Evolutionary conservation across 345 rosid genomes (phyloP), one percentile per base, ranked within the genome.

Genomic region (Nasturtium officinale): DNA sequence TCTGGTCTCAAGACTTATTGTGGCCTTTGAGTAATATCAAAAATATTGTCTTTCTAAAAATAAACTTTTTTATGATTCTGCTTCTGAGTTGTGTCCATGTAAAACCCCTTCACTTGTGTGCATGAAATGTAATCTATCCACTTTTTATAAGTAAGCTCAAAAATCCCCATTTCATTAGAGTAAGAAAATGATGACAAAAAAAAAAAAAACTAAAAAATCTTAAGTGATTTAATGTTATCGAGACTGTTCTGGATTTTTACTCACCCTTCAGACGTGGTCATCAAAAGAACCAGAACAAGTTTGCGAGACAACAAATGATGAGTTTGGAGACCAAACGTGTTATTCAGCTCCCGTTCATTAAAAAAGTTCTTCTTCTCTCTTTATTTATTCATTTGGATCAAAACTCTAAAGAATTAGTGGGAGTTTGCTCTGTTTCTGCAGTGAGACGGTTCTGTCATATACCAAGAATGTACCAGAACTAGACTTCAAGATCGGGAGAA

Each of bases 401-500:
- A 48, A n/a, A 11, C 9, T 18, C 15, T 58, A 5, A 23, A 8
- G 1, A 13, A 23, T 7, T 3, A 5, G 10, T 58, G 46, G 16
- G 7, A 21, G 6, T 61, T 42, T 61, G 23, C 51, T 64, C 6
- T 29, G 38, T 35, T 28, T 69, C 13, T 58, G 12, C 66, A 75
- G 85, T 21, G 38, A 82, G 66, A 32, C 43, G 6, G 52, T 75
- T 11, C 50, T 52, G 1, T 40, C 60, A 2, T 78, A 47, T 50
- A 15, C 82, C 0, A 47, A 38, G 43, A 1, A 64, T 0, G 72
- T 72, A 11, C 51, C 70, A 1, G 82, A 86, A 73, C 18, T 87
- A 50, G 78, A 83, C 48, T 53, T 66, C 13, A 77, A 20, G 68
- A 79, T 76, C 59, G 69, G 43, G 59, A 62, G 73, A 75, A 86